Evolutionary conservation across 495 filamentous ascomycete species (phyloP).

Genomic region (Hyaloscypha finlandica): DNA sequence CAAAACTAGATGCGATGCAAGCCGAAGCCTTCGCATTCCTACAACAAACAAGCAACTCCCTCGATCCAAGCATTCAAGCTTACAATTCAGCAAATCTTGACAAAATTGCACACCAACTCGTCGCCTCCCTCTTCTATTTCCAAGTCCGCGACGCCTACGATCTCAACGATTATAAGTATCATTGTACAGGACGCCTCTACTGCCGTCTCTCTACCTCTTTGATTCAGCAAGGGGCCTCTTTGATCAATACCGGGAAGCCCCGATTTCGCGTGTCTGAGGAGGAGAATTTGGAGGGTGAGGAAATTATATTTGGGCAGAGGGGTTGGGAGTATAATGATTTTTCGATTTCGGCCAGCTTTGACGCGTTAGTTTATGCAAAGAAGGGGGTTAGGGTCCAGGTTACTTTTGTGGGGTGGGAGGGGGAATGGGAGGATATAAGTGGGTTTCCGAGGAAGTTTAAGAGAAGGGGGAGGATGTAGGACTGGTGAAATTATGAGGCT

Average conservation of each 20-base stretch:
- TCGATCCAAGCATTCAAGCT: background rate
- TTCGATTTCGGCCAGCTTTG: slow-evolving; percentile 1
- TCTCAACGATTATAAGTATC: slow-evolving; percentile 1
- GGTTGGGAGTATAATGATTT: background rate
- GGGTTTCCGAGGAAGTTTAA: slow-evolving; percentile 6
- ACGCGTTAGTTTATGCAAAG: background rate
- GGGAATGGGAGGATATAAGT: slow-evolving; percentile 2
- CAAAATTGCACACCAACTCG: slow-evolving; percentile 5
- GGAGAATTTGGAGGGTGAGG: background rate
- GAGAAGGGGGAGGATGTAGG: background rate
- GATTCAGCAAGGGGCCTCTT: background rate
- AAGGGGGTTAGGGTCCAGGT: background rate
- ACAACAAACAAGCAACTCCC: slow-evolving; percentile 2
- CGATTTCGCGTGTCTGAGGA: background rate
- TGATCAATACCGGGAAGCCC: background rate
- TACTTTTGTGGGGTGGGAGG: background rate
- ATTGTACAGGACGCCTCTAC: background rate
- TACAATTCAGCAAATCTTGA: slow-evolving; percentile 2
- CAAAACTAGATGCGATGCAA: slow-evolving; percentile 1
- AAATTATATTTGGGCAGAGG: background rate
- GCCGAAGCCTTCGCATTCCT: background rate
- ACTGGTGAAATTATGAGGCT: no score
- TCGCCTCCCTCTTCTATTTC: slow-evolving; percentile 8
- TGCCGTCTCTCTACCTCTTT: slow-evolving; percentile 1
- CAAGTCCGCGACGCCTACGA: slow-evolving; percentile 3